phyloP scores from a whole-genome alignment of 768 basidiomycete species.

The Chalciporus chontae region DNA sequence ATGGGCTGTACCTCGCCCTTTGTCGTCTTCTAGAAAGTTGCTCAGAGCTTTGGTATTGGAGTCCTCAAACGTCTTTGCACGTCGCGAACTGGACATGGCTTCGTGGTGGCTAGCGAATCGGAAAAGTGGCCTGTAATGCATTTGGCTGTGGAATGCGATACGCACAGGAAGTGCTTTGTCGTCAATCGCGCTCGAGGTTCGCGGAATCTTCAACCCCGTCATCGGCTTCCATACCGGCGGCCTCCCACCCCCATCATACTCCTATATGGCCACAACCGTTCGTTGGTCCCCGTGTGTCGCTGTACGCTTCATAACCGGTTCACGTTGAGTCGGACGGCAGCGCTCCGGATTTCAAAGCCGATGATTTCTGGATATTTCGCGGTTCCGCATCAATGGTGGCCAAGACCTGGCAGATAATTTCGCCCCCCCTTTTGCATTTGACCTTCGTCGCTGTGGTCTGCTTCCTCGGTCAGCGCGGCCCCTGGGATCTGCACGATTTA shows the following conservation, averaged over 20 bases:
- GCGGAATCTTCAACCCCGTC: slow-evolving; percentile 8
- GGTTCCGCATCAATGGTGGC: slow-evolving; percentile 11
- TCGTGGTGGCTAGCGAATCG: slow-evolving; percentile 32
- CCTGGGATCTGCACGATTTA: slow-evolving; percentile 1
- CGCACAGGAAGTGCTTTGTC: slow-evolving; percentile 34
- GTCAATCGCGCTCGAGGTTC: slow-evolving; percentile 5
- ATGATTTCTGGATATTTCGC: not conserved
- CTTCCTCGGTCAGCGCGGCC: slow-evolving; percentile 12
- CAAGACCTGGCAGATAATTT: slow-evolving; percentile 32
- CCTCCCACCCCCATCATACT: slow-evolving; percentile 22
- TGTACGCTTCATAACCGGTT: slow-evolving; percentile 18
- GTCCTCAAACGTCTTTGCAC: slow-evolving; percentile 49
- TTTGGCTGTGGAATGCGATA: slow-evolving; percentile 26
- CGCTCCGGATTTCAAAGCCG: slow-evolving; percentile 1
- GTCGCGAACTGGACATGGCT: slow-evolving; percentile 56
- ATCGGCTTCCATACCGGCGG: slow-evolving; percentile 17
- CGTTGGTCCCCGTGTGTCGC: slow-evolving; percentile 31
- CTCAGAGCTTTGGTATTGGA: slow-evolving; percentile 30
- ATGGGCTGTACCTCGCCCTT: slow-evolving; percentile 39
- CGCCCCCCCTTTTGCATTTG: slow-evolving; percentile 8
- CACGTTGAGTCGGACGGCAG: slow-evolving; percentile 7
- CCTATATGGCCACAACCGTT: slow-evolving; percentile 32
- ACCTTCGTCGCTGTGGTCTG: slow-evolving; percentile 26
- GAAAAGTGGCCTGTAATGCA: slow-evolving; percentile 19
- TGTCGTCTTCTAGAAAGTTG: slow-evolving; percentile 17